These are phyloP conservation scores for Barbarea vulgaris DNA, from an alignment of 345 rosid species.

Conservation along the genomic window DNA sequence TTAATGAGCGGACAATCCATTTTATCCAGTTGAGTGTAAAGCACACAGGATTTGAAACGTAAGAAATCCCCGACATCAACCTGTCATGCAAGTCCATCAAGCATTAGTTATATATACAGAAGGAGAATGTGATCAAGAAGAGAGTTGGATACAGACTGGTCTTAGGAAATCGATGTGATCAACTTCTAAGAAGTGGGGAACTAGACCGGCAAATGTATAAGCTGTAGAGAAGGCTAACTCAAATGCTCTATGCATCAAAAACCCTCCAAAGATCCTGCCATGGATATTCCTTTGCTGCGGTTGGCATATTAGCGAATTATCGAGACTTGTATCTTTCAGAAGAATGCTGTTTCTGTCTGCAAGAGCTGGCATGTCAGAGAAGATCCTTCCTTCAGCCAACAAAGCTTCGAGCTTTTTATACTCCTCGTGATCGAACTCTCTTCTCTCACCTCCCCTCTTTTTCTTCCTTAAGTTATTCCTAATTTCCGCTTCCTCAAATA, in stretches of 20 bases:
- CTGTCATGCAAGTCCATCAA: slow-evolving; percentile 43
- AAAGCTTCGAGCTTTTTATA: slow-evolving; percentile 51
- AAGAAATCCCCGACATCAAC: slow-evolving; percentile 87
- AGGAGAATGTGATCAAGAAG: slow-evolving; percentile 5
- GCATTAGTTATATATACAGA: not conserved
- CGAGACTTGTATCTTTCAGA: slow-evolving; percentile 67
- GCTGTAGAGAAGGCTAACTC: slow-evolving; percentile 90
- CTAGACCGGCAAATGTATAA: slow-evolving; percentile 80
- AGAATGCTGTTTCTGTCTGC: slow-evolving; percentile 89
- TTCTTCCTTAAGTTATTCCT: slow-evolving; percentile 66
- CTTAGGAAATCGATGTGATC: slow-evolving; percentile 87
- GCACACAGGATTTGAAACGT: slow-evolving; percentile 74
- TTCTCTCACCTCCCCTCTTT: slow-evolving; percentile 57
- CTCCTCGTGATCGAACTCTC: slow-evolving; percentile 50
- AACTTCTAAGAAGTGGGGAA: slow-evolving; percentile 79
- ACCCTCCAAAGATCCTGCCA: slow-evolving; percentile 80
- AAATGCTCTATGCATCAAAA: slow-evolving; percentile 81
- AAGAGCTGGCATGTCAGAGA: slow-evolving; percentile 82
- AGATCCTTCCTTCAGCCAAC: slow-evolving; percentile 75
- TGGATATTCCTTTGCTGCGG: slow-evolving; percentile 89
- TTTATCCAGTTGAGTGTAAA: slow-evolving; percentile 70
- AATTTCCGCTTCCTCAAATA: slow-evolving; percentile 74
- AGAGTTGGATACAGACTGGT: slow-evolving; percentile 58
- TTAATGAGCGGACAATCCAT: slow-evolving; percentile 70
- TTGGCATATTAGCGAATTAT: slow-evolving; percentile 74